phyloP scores from a whole-genome alignment of 164 flowering plant species.

The Chloranthus sessilifolius region DNA sequence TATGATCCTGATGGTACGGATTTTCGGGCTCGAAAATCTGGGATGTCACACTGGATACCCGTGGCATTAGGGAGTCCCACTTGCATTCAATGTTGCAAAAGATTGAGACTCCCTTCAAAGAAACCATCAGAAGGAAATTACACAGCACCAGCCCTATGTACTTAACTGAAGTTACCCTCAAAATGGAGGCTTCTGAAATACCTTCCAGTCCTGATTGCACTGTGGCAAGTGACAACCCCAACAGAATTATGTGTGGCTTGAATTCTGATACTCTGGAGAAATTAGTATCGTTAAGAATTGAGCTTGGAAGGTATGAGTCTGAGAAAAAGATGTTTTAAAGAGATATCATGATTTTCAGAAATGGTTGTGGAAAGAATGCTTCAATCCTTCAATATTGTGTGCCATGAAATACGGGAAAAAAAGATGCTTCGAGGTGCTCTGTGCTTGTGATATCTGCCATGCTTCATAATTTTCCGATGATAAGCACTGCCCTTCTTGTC shows the following conservation, averaged over 20 bases:
- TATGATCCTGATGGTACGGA: no score
- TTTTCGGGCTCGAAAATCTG: no score
- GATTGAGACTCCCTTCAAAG: conserved; percentile 62
- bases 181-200: conserved; percentile 28
- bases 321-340: conserved; percentile 44
- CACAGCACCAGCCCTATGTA: not conserved
- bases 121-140: conserved; percentile 33
- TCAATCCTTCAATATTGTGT: conserved; percentile 38
- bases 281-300: conserved; percentile 53
- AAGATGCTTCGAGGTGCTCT: conserved; percentile 41
- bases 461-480: conserved; percentile 37
- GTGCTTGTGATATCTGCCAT: conserved; percentile 49
- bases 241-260: conserved; percentile 31
- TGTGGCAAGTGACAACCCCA: conserved; percentile 38
- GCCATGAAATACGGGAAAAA: conserved; percentile 64
- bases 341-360: conserved; percentile 62
- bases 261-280: conserved; percentile 36
- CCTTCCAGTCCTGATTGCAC: conserved; percentile 25
- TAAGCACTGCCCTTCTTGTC: conserved; percentile 58
- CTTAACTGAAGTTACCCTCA: conserved; percentile 11
- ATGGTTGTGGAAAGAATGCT: conserved; percentile 83
- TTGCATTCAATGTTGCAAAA: conserved; percentile 66
- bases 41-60: no score
- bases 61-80: conserved; percentile 81
- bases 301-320: conserved; percentile 41